phyloP scores from a whole-genome alignment of 2,329 filamentous ascomycete species.

The Neofusicoccum laricinum region DNA sequence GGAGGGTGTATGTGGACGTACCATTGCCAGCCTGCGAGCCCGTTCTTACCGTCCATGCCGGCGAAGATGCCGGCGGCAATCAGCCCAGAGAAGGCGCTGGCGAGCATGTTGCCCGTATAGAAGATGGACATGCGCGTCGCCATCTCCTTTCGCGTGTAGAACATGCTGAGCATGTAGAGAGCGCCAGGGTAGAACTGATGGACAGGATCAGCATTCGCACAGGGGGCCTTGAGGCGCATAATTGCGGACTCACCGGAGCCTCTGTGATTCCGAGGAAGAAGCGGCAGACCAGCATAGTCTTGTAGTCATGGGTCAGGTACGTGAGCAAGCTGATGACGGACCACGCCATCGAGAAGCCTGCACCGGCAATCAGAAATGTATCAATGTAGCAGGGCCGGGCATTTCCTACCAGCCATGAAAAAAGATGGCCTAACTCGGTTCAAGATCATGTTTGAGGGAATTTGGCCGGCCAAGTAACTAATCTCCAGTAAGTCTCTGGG shows the following conservation, averaged over 20 bases:
- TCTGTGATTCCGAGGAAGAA: not conserved
- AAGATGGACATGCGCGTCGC: conserved; percentile 51
- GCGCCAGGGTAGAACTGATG: conserved; percentile 34
- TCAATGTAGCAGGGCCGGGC: not conserved
- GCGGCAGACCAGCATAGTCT: not conserved
- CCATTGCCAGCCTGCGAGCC: conserved; percentile 2
- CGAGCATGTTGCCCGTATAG: conserved; percentile 51
- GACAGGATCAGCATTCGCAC: not conserved
- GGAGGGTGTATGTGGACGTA: not conserved
- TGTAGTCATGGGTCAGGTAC: conserved; percentile 1
- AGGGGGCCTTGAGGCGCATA: not conserved
- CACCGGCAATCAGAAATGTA: not conserved
- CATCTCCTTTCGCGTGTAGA: conserved; percentile 54
- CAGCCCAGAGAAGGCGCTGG: conserved; percentile 52
- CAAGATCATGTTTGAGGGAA: conserved; percentile 22
- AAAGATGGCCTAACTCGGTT: not conserved
- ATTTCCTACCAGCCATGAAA: not conserved
- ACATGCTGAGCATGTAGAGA: conserved; percentile 50
- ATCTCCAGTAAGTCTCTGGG: conserved; percentile 54
- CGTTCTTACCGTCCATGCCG: conserved; percentile 24
- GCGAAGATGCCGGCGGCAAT: conserved; percentile 50
- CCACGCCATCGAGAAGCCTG: conserved; percentile 30
- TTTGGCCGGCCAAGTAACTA: conserved; percentile 20
- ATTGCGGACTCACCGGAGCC: not conserved
- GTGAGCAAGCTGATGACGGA: conserved; percentile 20